Evolutionary conservation across 106 monocot genomes (phyloP).

Genomic region (Dendrobium chrysotoxum): DNA sequence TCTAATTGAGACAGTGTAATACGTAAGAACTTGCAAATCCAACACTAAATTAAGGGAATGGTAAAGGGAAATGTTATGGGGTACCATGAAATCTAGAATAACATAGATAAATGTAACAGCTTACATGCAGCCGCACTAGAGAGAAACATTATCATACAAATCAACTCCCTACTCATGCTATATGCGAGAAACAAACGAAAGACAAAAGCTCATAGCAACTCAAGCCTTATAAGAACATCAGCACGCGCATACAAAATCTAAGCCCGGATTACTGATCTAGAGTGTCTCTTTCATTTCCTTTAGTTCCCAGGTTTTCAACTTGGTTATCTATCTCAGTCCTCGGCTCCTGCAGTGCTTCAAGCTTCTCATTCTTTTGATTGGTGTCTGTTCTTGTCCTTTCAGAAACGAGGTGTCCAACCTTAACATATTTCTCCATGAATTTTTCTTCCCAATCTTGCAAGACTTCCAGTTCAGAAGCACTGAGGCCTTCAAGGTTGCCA

Average conservation of each 20-base stretch:
- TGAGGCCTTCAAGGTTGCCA: slow-evolving; percentile 61
- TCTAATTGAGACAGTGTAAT: neutral
- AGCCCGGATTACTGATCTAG: neutral
- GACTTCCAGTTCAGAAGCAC: slow-evolving; percentile 48
- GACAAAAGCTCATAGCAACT: neutral
- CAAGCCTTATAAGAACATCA: too few relatives aligned
- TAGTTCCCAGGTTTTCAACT: neutral
- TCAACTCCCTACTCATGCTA: too few relatives aligned
- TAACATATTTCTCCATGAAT: slow-evolving; percentile 75
- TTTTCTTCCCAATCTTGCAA: slow-evolving; percentile 86
- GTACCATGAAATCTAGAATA: neutral
- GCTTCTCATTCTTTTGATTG: slow-evolving; percentile 1
- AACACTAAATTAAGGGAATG: neutral
- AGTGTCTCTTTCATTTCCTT: neutral
- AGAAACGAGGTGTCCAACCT: slow-evolving; percentile 60
- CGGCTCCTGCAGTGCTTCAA: neutral
- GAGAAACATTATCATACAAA: too few relatives aligned
- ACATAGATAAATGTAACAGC: neutral
- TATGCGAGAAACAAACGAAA: too few relatives aligned
- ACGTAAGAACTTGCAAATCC: neutral
- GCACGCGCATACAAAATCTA: too few relatives aligned
- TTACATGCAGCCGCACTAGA: too few relatives aligned
- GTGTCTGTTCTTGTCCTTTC: slow-evolving; percentile 6
- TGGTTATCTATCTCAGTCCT: neutral
- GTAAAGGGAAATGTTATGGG: neutral